Percentiles rank a stretch among this genome's conserved stretches.
phyloP scores from a whole-genome alignment of 352 stramenopile genomes.

The Phytopythium montanum region DNA sequence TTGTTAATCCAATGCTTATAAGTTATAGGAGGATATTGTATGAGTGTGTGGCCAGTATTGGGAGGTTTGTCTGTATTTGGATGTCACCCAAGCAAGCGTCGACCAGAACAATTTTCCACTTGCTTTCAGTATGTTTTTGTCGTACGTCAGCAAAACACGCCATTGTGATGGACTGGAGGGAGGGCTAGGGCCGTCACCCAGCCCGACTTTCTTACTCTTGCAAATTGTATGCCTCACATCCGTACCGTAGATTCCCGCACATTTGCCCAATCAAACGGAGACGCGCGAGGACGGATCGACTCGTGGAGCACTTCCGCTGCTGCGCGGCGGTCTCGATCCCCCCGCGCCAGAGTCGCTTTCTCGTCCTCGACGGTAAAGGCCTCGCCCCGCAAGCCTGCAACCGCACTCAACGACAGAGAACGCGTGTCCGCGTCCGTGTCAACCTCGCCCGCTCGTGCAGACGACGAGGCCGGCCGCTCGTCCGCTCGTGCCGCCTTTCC shows the following conservation, averaged over 20 bases:
- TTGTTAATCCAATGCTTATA: too few species aligned
- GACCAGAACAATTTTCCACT: neutral
- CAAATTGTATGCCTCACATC: too few species aligned
- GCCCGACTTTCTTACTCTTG: too few species aligned
- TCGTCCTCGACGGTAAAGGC: slow-evolving; percentile 4
- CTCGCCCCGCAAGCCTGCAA: neutral
- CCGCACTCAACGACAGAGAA: neutral
- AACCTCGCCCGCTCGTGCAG: neutral
- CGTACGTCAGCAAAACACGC: neutral
- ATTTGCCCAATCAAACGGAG: neutral
- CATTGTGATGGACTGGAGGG: too few species aligned
- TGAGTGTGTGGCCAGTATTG: too few species aligned
- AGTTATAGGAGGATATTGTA: too few species aligned
- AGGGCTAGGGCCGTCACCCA: too few species aligned
- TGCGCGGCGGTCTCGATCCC: too few species aligned
- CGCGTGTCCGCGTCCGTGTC: neutral
- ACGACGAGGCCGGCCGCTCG: neutral
- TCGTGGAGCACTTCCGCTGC: neutral
- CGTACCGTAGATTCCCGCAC: too few species aligned
- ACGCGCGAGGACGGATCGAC: neutral
- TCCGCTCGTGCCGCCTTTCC: slow-evolving; percentile 1
- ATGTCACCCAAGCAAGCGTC: too few species aligned
- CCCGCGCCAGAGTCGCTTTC: neutral
- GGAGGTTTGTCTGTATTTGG: too few species aligned
- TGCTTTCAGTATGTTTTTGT: neutral